Evolutionary conservation across 1,284 basidiomycete species (phyloP).

Genomic region (Mycena citricolor): DNA sequence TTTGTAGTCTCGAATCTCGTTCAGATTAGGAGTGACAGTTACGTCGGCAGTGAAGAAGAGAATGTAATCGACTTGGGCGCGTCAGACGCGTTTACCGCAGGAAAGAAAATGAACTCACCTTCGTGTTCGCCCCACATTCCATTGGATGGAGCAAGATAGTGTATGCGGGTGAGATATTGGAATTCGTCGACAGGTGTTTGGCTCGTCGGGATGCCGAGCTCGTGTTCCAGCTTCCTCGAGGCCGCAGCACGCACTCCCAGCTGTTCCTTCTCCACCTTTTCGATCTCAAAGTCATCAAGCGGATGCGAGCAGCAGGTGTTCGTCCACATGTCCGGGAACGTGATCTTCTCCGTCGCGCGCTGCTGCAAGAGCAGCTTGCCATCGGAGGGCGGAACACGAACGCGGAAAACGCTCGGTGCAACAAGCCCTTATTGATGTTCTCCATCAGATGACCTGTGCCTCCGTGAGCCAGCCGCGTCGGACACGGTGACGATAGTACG

Average conservation of each 20-base stretch:
- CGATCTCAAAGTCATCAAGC: slow-evolving; percentile 84
- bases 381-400: slow-evolving; percentile 96
- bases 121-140: slow-evolving; percentile 99
- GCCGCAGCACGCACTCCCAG: slow-evolving; percentile 88
- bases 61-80: slow-evolving; percentile 91
- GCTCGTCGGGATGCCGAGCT: slow-evolving; percentile 85
- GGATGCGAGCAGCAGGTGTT: slow-evolving; percentile 99
- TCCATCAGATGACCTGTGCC: slow-evolving; percentile 91
- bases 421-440: slow-evolving; percentile 91
- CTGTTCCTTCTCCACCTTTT: slow-evolving; percentile 79
- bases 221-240: slow-evolving; percentile 94
- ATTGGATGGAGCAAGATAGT: slow-evolving; percentile 93
- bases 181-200: slow-evolving; percentile 86
- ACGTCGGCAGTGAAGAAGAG: slow-evolving; percentile 93
- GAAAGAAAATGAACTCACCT: slow-evolving; percentile 52
- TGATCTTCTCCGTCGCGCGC: slow-evolving; percentile 96
- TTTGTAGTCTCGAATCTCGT: slow-evolving; percentile 90
- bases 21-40: slow-evolving; percentile 79
- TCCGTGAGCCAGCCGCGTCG: slow-evolving; percentile 2
- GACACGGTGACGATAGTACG: slow-evolving; percentile 32
- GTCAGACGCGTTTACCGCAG: neutral
- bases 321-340: slow-evolving; percentile 99
- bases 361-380: slow-evolving; percentile 96
- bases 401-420: slow-evolving; percentile 97
- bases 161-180: slow-evolving; percentile 95